These are phyloP conservation scores for Xerocomus brunneocitrinus DNA, from an alignment of 768 basidiomycete species.

Conservation along the genomic window DNA sequence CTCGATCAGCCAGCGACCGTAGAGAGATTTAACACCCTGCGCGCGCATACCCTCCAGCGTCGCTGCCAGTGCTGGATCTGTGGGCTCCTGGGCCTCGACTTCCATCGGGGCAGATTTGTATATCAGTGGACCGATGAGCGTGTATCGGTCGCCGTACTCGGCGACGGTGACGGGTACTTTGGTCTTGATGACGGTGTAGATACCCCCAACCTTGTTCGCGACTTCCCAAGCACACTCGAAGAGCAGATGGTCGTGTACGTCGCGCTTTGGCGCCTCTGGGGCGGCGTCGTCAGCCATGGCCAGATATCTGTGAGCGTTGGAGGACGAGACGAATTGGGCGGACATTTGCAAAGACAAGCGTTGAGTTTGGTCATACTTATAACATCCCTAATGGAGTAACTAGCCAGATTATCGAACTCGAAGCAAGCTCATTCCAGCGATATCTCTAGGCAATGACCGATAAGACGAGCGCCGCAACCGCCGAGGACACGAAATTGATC, in stretches of 20 bases:
- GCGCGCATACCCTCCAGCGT: constrained; percentile 80
- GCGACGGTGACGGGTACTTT: constrained; percentile 97
- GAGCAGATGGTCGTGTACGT: constrained; percentile 74
- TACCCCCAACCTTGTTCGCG: constrained; percentile 97
- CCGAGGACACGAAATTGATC: constrained; percentile 45
- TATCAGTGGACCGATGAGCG: constrained; percentile 93
- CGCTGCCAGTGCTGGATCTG: constrained; percentile 70
- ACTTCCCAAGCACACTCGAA: constrained; percentile 99
- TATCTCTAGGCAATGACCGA: constrained; percentile 31
- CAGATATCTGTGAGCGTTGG: constrained; percentile 1
- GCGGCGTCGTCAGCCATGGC: constrained; percentile 18
- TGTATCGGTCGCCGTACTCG: constrained; percentile 94
- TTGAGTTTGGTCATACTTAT: background rate
- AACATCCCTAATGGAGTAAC: constrained; percentile 22
- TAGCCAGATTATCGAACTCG: background rate
- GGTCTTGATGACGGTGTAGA: constrained; percentile 99
- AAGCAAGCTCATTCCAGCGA: too few relatives aligned
- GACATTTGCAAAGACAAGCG: constrained; percentile 2
- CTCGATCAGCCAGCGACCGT: constrained; percentile 98
- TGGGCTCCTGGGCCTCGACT: constrained; percentile 89
- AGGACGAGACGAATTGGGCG: background rate
- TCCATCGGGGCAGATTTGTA: constrained; percentile 99
- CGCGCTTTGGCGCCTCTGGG: constrained; percentile 43
- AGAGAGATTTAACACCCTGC: constrained; percentile 89
- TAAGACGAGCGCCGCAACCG: constrained; percentile 34